Conservation (phyloP, 352 stramenopile genomes). For the Pythium monospermum region DNA sequence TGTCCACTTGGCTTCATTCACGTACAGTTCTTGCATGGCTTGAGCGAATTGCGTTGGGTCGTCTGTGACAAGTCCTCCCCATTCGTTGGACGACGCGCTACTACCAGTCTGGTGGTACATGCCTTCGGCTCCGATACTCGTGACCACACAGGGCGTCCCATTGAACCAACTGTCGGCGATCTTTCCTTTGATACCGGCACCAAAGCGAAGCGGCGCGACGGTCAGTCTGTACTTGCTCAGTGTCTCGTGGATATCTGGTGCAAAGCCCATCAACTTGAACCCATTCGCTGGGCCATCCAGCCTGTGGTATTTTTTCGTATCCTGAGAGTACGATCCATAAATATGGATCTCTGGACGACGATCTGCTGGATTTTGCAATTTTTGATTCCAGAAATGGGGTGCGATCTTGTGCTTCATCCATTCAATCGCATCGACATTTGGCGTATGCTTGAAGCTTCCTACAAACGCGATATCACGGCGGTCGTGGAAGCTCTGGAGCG, state of each 20-base stretch:
- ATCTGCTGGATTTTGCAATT: slow-evolving; percentile 10
- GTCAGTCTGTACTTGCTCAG: slow-evolving; percentile 67
- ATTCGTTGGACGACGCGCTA: too few species aligned
- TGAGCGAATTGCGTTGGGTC: slow-evolving; percentile 34
- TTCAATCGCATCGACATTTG: slow-evolving; percentile 88
- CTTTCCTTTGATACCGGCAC: slow-evolving; percentile 94
- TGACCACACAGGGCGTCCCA: slow-evolving; percentile 88
- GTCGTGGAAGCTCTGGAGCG: slow-evolving; percentile 26
- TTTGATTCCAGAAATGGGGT: slow-evolving; percentile 51
- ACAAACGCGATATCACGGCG: slow-evolving; percentile 83
- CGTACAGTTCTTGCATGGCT: slow-evolving; percentile 44
- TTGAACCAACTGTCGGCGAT: slow-evolving; percentile 91
- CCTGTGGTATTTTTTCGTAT: slow-evolving; percentile 39
- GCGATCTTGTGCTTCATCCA: slow-evolving; percentile 68
- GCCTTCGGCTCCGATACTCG: slow-evolving; percentile 85
- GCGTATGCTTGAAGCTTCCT: slow-evolving; percentile 90
- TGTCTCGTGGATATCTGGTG: slow-evolving; percentile 62
- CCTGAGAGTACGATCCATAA: slow-evolving; percentile 76
- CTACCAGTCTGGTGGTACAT: slow-evolving; percentile 32
- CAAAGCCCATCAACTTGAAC: slow-evolving; percentile 79
- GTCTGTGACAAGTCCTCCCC: slow-evolving; percentile 55
- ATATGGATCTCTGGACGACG: slow-evolving; percentile 62
- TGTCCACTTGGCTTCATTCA: slow-evolving; percentile 32
- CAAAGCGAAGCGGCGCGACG: slow-evolving; percentile 90
- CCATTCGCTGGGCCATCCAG: slow-evolving; percentile 42